Base-by-base conservation (phyloP, 2,329 filamentous ascomycete species). In the Calonectria pteridis region DNA sequence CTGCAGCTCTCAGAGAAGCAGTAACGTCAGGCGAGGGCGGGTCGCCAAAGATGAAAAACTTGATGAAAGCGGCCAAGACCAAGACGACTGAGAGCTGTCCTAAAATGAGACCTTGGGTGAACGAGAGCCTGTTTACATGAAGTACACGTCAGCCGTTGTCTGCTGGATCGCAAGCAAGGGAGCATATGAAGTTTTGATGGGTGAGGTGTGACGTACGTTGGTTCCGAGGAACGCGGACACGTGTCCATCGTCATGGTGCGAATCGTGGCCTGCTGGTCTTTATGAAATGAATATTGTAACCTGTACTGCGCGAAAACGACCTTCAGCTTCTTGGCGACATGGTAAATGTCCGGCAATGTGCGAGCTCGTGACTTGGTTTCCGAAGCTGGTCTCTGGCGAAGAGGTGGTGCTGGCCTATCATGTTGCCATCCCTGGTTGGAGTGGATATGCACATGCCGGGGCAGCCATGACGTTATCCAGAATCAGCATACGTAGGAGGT, bases 1-100 rank as follows among this genome's bases (percentile, higher is more conserved):
- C 93, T 14, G 93, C 93, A 72, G 94, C 94, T 77, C 94, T 92
- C 53, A 94, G 87, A 10, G 94, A 89, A 16, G 95, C 94, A 26
- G 94, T 94, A 69, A 93, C 92, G 76, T 98, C 95, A 74, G 95
- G 90, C 1, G 94, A 95, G 0, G 95, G 95, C 6, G 95, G 92
- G 82, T 98, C 97, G 79, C 97, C 97, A 83, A 99, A 98, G 82
- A 99, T 98, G 90, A 99, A 99, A 91, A 98, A 99, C 84, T 98
- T 98, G 85, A 99, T 98, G 86, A 99, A 98, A 78, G 94, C 95
- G 77, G 95, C 96, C 75, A 99, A 92, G 49, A 99, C 89, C 29
- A 98, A 87, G 18, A 98, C 94, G 58, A 99, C 94, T 2, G 95
- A 98, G 66, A 99, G 89, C 84, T 99, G 97, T 64, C 97, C 97